phyloP scores from a whole-genome alignment of 2,329 filamentous ascomycete species.

The Graphiopsis chlorocephala region DNA sequence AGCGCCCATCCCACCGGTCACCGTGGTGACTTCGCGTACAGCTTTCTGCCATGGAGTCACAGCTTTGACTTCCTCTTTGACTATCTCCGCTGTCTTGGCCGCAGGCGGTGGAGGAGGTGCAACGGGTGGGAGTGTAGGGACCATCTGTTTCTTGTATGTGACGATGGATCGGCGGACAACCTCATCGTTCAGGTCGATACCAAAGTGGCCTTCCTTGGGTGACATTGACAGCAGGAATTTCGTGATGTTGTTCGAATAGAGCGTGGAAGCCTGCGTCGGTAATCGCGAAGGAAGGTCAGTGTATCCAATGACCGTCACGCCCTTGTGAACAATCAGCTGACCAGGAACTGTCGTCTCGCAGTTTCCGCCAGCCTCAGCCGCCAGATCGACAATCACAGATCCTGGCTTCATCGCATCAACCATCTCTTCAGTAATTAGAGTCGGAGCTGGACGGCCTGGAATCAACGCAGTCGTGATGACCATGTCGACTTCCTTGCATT shows the following conservation, averaged over 20 bases:
- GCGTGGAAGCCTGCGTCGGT: constrained; percentile 81
- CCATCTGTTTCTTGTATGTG: constrained; percentile 70
- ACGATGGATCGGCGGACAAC: constrained; percentile 84
- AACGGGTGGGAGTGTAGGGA: constrained; percentile 72
- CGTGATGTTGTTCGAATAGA: constrained; percentile 92
- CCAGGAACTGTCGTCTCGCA: constrained; percentile 78
- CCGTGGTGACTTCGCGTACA: constrained; percentile 68
- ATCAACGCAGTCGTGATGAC: constrained; percentile 92
- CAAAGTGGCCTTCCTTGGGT: constrained; percentile 74
- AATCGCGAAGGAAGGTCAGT: constrained; percentile 84
- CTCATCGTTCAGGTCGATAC: constrained; percentile 77
- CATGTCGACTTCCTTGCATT: constrained; percentile 84
- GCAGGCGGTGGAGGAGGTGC: constrained; percentile 54
- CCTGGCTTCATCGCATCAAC: constrained; percentile 84
- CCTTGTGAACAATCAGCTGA: constrained; percentile 67
- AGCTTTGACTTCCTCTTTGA: constrained; percentile 59
- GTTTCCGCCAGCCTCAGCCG: constrained; percentile 84
- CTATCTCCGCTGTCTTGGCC: constrained; percentile 48
- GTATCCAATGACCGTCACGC: constrained; percentile 83
- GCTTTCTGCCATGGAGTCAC: constrained; percentile 81
- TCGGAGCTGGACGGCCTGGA: constrained; percentile 77
- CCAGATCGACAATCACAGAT: constrained; percentile 83
- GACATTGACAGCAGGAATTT: constrained; percentile 82
- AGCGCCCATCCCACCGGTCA: constrained; percentile 75
- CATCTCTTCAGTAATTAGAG: constrained; percentile 78